phyloP scores from a whole-genome alignment of 306 rosid genomes.

The Cicer yamashitae region DNA sequence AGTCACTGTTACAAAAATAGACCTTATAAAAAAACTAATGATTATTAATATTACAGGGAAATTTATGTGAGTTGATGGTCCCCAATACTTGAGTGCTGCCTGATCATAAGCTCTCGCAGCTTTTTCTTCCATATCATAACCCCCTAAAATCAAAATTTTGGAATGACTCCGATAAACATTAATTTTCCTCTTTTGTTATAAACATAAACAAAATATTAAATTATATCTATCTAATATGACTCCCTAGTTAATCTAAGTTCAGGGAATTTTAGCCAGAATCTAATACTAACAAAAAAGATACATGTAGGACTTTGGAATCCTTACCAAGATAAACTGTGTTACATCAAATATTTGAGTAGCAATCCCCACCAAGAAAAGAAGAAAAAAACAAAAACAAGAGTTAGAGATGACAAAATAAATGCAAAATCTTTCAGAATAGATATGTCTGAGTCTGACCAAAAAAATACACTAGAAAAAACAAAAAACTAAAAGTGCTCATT shows the following conservation, averaged over 20 bases:
- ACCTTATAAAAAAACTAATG: neutral
- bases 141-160: conserved; percentile 69
- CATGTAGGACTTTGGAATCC: conserved; percentile 27
- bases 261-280: conserved; percentile 5
- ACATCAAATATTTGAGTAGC: conserved; percentile 45
- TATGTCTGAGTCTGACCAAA: conserved; percentile 34
- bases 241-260: conserved; percentile 33
- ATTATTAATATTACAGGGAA: conserved; percentile 65
- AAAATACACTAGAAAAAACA: conserved; percentile 24
- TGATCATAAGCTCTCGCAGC: conserved; percentile 95
- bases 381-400: conserved; percentile 21
- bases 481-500: neutral
- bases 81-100: conserved; percentile 98
- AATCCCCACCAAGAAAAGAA: conserved; percentile 47
- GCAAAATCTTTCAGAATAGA: conserved; percentile 12
- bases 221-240: conserved; percentile 21
- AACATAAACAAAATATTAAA: conserved; percentile 26
- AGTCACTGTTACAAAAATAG: conserved; percentile 14
- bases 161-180: conserved; percentile 49
- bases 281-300: conserved; percentile 2
- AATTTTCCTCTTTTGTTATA: conserved; percentile 40
- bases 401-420: conserved; percentile 39
- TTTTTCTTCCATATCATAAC: conserved; percentile 95
- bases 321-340: conserved; percentile 89
- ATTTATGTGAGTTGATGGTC: conserved; percentile 91